Percentiles rank a stretch among this genome's conserved stretches.
Evolutionary conservation across 106 monocot genomes (phyloP).

Genomic region (Hemerocallis citrina): DNA sequence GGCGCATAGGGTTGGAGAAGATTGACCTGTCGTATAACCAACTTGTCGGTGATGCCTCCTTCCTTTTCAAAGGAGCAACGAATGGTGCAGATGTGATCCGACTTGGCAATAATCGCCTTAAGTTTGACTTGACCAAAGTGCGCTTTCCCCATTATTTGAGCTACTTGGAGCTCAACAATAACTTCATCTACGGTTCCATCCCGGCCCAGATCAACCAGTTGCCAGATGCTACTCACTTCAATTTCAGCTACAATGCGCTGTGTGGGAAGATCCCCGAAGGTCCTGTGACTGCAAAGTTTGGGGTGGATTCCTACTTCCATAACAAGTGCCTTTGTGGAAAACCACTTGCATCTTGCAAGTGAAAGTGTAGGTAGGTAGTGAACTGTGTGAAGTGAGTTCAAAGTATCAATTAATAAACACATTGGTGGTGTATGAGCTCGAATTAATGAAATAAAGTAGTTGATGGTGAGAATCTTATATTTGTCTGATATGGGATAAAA

Average conservation of each 20-base stretch:
- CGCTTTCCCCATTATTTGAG: background rate
- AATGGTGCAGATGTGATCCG: background rate
- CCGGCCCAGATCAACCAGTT: slow-evolving; percentile 2
- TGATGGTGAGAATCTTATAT: too few relatives aligned
- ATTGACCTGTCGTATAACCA: slow-evolving; percentile 36
- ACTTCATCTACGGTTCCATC: background rate
- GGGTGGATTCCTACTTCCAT: background rate
- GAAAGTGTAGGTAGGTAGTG: too few relatives aligned
- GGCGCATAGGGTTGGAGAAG: background rate
- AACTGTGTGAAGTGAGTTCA: too few relatives aligned
- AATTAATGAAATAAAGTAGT: too few relatives aligned
- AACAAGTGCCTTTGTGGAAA: slow-evolving; percentile 15
- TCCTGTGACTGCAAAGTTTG: background rate
- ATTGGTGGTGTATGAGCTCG: too few relatives aligned
- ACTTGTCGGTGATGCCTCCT: slow-evolving; percentile 38
- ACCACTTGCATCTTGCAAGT: slow-evolving; percentile 11
- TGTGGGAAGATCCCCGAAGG: slow-evolving; percentile 5
- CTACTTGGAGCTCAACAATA: background rate
- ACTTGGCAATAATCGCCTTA: background rate
- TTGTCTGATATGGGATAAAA: too few relatives aligned
- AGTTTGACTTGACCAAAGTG: background rate
- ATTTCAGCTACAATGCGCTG: slow-evolving; percentile 5
- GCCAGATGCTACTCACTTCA: background rate
- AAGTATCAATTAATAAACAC: too few relatives aligned
- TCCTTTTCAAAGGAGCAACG: slow-evolving; percentile 6